Evolutionary conservation across 192 early-diverging fungal species (phyloP).

Genomic region (Mortierella hygrophila): DNA sequence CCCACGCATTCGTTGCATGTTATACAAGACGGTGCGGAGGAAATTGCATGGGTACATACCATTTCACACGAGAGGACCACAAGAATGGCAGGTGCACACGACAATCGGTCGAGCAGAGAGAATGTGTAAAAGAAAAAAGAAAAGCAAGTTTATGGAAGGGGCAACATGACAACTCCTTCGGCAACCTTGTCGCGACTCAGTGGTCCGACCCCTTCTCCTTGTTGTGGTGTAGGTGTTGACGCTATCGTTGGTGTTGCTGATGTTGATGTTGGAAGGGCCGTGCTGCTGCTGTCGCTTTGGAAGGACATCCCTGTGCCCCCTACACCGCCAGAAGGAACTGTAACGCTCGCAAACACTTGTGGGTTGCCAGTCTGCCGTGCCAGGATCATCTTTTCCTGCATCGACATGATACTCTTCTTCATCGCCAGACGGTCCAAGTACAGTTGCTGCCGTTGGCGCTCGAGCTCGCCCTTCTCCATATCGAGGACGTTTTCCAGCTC

Average conservation of each 20-base stretch:
- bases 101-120: not conserved
- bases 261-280: not conserved
- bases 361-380: constrained; percentile 47
- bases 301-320: constrained; percentile 44
- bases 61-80: not conserved
- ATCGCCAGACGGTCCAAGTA: constrained; percentile 72
- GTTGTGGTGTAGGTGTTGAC: constrained; percentile 30
- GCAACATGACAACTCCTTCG: constrained; percentile 30
- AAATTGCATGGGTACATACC: not conserved
- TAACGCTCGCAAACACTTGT: constrained; percentile 43
- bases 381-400: constrained; percentile 57
- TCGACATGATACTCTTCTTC: constrained; percentile 61
- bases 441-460: constrained; percentile 72
- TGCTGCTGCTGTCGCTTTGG: constrained; percentile 34
- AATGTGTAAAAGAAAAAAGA: not conserved
- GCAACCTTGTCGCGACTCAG: constrained; percentile 26
- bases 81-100: not conserved
- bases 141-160: constrained; percentile 21
- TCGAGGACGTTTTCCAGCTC: constrained; percentile 92
- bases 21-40: not conserved
- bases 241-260: not conserved
- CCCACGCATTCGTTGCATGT: not conserved
- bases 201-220: constrained; percentile 17
- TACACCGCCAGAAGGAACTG: constrained; percentile 39
- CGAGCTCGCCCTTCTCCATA: constrained; percentile 86